Conservation (phyloP, 1,284 basidiomycete genomes). For the Fomitopsis pinicola region DNA sequence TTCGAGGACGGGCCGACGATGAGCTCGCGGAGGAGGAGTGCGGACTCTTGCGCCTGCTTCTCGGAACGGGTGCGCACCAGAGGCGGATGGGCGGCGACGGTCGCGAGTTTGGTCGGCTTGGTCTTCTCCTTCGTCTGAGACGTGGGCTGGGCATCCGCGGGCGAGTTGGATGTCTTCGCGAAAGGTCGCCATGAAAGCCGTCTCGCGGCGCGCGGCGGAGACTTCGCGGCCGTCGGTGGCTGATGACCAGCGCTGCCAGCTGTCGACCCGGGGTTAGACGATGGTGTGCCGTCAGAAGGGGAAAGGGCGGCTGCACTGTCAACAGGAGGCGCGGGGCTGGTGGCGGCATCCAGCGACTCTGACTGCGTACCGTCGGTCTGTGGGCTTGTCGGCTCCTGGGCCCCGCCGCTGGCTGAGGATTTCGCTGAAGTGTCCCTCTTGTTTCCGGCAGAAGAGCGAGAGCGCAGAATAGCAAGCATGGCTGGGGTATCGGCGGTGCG, state of each 20-base stretch:
- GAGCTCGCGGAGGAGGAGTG: slow-evolving; percentile 56
- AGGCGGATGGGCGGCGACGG: neutral
- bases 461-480: slow-evolving; percentile 4
- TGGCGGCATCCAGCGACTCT: neutral
- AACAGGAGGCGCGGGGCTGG: neutral
- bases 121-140: slow-evolving; percentile 37
- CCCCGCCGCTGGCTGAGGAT: neutral
- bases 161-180: slow-evolving; percentile 9
- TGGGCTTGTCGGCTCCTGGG: neutral
- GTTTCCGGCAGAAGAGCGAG: neutral
- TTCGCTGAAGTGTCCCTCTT: neutral
- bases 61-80: slow-evolving; percentile 40
- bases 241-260: neutral
- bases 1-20: slow-evolving; percentile 54
- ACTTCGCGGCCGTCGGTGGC: neutral
- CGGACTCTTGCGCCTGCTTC: slow-evolving; percentile 59
- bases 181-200: slow-evolving; percentile 26
- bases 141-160: slow-evolving; percentile 32
- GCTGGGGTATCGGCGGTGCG: neutral
- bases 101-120: slow-evolving; percentile 27
- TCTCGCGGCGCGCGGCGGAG: slow-evolving; percentile 11
- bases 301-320: neutral
- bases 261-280: neutral
- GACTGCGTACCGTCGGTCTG: neutral
- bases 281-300: neutral